A percentile compares a stretch with the other conserved stretches of the same genome.
phyloP scores from a whole-genome alignment of 257 asterid species.

The Plantago elongata region DNA sequence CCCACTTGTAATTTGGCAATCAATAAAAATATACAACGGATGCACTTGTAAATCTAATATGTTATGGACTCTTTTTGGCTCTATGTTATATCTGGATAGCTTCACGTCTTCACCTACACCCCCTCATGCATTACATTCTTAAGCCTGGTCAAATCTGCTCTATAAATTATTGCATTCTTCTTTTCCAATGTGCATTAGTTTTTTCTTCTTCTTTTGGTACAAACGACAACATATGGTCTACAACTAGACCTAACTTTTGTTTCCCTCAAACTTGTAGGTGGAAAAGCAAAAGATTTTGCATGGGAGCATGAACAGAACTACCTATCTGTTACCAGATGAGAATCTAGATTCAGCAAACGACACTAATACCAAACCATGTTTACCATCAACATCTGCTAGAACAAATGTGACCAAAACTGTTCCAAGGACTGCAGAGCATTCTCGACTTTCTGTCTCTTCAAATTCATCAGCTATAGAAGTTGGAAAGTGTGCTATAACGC shows the following conservation, averaged over 20 bases:
- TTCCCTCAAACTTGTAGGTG: conserved; percentile 43
- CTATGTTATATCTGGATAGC: too few relatives aligned
- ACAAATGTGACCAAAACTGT: conserved; percentile 29
- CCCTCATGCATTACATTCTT: too few relatives aligned
- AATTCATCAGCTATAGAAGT: conserved; percentile 26
- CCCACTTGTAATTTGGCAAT: too few relatives aligned
- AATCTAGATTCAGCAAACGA: conserved; percentile 30
- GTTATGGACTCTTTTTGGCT: too few relatives aligned
- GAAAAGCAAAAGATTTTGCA: conserved; percentile 80
- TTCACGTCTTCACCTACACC: too few relatives aligned
- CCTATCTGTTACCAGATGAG: conserved; percentile 32
- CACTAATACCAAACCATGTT: conserved; percentile 27
- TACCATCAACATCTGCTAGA: conserved; percentile 28
- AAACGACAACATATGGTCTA: too few relatives aligned
- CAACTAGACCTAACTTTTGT: not conserved
- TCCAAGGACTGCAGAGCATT: conserved; percentile 27
- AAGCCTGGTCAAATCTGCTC: too few relatives aligned
- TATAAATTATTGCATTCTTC: too few relatives aligned
- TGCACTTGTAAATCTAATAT: too few relatives aligned
- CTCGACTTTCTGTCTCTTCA: conserved; percentile 25
- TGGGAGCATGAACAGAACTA: conserved; percentile 41
- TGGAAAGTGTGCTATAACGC: conserved; percentile 28
- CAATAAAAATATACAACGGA: too few relatives aligned
- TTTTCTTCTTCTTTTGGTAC: too few relatives aligned
- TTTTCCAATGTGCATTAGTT: too few relatives aligned